Base-by-base conservation (phyloP, 805 yeast genomes). In the Debaryomyces prosopidis region DNA sequence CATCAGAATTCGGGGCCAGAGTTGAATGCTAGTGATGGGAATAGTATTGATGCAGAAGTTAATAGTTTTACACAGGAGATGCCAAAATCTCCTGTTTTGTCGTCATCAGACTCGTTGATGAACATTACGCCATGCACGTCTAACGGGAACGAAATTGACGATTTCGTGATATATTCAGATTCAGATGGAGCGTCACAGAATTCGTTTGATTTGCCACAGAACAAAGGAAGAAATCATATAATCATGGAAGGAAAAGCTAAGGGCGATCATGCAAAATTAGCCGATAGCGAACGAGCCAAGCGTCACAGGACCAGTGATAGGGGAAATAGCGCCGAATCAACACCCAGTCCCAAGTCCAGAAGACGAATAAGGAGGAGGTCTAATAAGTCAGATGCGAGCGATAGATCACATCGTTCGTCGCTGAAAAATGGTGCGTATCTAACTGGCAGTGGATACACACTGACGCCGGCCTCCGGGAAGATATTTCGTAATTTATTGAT, bases 401-500 rank as follows among this genome's bases (percentile, higher is more conserved):
- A 60, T 26, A 53, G 47, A 23, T 60, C 65, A 11, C 51, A 47
- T 16, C 50, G 55, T 4, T 55, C 59, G 12, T 48, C 55, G n/a
- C 19, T 42, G n/a, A 40, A 48, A 36, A 53, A 57, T 35, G 46
- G 53, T 1, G 59, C 50, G 11, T 43, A 36, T 28, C 49, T 48
- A 7, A 34, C 44, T 3, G 67, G 65, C 2, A 52, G 61, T 39
- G 69, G 69, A 8, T 64, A 64, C 42, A 59, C 66, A 4, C 60
- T 58, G 50, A 57, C 63, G 19, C 77, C 76, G 2, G 79, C 82
- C 6, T 76, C 87, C 0, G 87, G 90, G 1, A 84, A 85, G 70
- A 82, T 89, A 12, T 89, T 85, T 62, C 77, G 95, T 39, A 90
- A 92, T 61, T 66, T 94, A 53, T 69, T 92, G 39, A 85, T 92